Conservation (phyloP, 345 rosid genomes). For the Eucalyptus polybractea region DNA sequence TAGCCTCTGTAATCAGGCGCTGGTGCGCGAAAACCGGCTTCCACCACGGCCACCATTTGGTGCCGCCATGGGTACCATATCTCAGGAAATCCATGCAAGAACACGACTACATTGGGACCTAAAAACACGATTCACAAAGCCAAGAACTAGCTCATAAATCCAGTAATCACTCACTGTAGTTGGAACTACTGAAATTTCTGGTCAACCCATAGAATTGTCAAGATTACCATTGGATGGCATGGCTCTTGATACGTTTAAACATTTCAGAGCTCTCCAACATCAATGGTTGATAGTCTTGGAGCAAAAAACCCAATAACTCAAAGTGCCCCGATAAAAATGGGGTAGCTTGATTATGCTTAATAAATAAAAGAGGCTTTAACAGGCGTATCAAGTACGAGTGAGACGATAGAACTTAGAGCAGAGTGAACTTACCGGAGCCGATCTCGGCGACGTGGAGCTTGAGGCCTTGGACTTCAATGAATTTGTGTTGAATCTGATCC, state of each 20-base stretch:
- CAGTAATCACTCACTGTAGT: background rate
- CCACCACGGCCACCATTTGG: constrained; percentile 34
- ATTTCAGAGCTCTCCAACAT: background rate
- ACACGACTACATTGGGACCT: constrained; percentile 22
- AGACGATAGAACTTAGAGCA: background rate
- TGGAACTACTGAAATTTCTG: background rate
- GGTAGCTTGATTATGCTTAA: background rate
- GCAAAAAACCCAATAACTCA: no score
- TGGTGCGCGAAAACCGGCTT: constrained; percentile 24
- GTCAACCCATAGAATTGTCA: background rate
- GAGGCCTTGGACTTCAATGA: constrained; percentile 8
- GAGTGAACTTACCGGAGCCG: constrained; percentile 13
- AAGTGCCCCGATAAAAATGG: no score
- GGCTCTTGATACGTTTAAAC: background rate
- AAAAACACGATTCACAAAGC: background rate
- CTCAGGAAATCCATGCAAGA: constrained; percentile 56
- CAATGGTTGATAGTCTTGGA: background rate
- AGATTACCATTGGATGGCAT: background rate
- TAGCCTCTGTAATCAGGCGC: constrained; percentile 41
- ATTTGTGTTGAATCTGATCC: constrained; percentile 32
- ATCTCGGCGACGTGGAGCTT: constrained; percentile 33
- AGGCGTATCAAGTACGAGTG: background rate
- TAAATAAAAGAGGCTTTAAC: no score
- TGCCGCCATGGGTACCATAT: constrained; percentile 54
- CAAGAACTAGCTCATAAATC: background rate